A percentile compares a stretch with the other conserved stretches of the same genome.
phyloP scores from a whole-genome alignment of 2,329 filamentous ascomycete genomes.

The Aureobasidium melanogenum region DNA sequence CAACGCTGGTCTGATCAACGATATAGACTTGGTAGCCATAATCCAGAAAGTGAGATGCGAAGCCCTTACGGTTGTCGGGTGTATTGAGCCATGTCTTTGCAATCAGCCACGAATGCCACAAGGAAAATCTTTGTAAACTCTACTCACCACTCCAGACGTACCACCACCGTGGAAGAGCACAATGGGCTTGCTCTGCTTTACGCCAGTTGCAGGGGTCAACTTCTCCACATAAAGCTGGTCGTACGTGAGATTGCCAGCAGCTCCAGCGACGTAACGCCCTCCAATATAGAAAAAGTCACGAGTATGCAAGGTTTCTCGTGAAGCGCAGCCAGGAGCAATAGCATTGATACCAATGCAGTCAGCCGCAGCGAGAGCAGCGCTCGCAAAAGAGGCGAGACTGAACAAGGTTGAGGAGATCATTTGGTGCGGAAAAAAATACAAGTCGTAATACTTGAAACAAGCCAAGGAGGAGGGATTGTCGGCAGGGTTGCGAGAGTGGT shows the following conservation, averaged over 20 bases:
- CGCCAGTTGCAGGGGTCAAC: constrained; percentile 14
- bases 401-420: constrained; percentile 6
- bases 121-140: neutral
- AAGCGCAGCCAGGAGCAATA: neutral
- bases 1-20: constrained; percentile 22
- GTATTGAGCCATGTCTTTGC: constrained; percentile 28
- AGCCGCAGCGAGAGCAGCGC: neutral
- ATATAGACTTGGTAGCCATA: constrained; percentile 29
- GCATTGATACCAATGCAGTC: constrained; percentile 7
- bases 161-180: constrained; percentile 37
- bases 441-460: neutral
- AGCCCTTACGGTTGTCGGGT: constrained; percentile 36
- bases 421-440: neutral
- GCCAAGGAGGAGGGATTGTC: neutral
- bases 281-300: constrained; percentile 12
- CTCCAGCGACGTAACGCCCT: constrained; percentile 13
- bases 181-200: constrained; percentile 24
- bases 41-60: constrained; percentile 22
- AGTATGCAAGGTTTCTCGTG: constrained; percentile 2
- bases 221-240: constrained; percentile 8
- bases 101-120: neutral
- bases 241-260: constrained; percentile 9
- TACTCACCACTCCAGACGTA: constrained; percentile 32
- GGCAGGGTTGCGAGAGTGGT: neutral
- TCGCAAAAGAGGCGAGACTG: neutral